Base-by-base conservation (phyloP, 2,329 filamentous ascomycete genomes). In the Tolypocladium inflatum region DNA sequence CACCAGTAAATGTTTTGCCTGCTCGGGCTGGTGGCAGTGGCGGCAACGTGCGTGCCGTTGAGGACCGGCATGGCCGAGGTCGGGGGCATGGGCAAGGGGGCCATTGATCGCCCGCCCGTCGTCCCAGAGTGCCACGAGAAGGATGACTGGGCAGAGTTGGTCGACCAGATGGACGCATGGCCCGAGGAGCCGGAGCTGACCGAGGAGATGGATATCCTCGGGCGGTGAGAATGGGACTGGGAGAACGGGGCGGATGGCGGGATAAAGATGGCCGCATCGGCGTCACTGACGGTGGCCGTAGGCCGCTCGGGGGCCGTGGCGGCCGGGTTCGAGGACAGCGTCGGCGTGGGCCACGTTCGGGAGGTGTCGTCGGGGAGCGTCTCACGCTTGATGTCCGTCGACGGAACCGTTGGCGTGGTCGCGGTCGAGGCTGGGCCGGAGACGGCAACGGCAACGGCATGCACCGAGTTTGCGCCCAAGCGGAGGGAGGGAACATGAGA, bases 1-100 rank as follows among this genome's bases (percentile, higher is more conserved):
- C 79, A 82, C 79, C 79, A 82, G 68, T 81, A 82, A 35, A 80
- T 77, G 61, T 80, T 79, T 53, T 73, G 73, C 64, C 73, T 72
- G 57, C 64, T 70, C 55, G 66, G 63, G 42, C 62, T 66, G 58
- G 65, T 64, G 55, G 65, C 64, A 35, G 63, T 58, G 30, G 73
- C 66, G 7, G 64, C 65, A 43, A 68, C 62, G 37, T 68, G 68
- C 23, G 68, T 63, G 35, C 70, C 70, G 52, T 69, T 70, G n/a
- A 72, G 66, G n/a, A 70, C 63, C 6, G 67, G 62, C 48, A 68
- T 66, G 59, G 63, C 66, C 59, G 64, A 63, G 11, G 62, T 65
- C 15, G 69, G 66, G 15, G 70, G 70, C 59, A 74, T 66, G 35
- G 73, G 67, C 43, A 75, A 67, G 43, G 72, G 69, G 13, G 71